These are phyloP conservation scores for Coemansia sp. DNA, from an alignment of 192 early-diverging fungal genomes.

Conservation along the genomic window DNA sequence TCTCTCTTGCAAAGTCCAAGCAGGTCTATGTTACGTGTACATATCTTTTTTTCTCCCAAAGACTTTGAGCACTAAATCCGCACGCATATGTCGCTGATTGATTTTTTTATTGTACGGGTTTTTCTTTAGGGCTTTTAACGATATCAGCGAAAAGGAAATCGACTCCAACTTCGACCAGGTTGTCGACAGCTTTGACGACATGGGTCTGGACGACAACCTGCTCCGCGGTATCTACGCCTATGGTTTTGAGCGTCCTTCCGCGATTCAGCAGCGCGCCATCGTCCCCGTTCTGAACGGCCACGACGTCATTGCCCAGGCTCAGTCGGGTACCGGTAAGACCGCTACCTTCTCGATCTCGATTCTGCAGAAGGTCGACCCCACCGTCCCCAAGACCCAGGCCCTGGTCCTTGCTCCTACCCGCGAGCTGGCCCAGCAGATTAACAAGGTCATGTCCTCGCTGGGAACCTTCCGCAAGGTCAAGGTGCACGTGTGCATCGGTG, in stretches of 20 bases:
- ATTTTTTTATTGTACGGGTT: too few relatives aligned
- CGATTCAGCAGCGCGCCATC: conserved; percentile 96
- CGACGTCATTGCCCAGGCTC: conserved; percentile 99
- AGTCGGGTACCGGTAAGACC: conserved; percentile 99
- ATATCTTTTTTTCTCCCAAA: too few relatives aligned
- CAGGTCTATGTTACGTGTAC: too few relatives aligned
- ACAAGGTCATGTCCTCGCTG: conserved; percentile 91
- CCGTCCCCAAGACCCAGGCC: conserved; percentile 81
- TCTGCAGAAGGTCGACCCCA: conserved; percentile 86
- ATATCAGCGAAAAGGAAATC: conserved; percentile 50
- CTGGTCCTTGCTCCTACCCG: conserved; percentile 96
- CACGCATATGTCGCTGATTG: too few relatives aligned
- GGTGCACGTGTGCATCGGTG: conserved; percentile 97
- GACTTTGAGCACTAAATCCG: too few relatives aligned
- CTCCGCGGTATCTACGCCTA: conserved; percentile 98
- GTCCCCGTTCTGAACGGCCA: conserved; percentile 90
- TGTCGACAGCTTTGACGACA: conserved; percentile 94
- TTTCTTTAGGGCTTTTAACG: conserved; percentile 18
- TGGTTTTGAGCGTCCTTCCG: conserved; percentile 96
- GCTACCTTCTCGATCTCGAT: conserved; percentile 99
- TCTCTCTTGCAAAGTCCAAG: too few relatives aligned
- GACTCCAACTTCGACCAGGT: conserved; percentile 95
- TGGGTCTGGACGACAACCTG: conserved; percentile 85
- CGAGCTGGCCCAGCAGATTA: conserved; percentile 97
- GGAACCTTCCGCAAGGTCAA: conserved; percentile 94